Evolutionary conservation across 1,139 yeast genomes (phyloP).

Genomic region (Zygoascus meyerae): DNA sequence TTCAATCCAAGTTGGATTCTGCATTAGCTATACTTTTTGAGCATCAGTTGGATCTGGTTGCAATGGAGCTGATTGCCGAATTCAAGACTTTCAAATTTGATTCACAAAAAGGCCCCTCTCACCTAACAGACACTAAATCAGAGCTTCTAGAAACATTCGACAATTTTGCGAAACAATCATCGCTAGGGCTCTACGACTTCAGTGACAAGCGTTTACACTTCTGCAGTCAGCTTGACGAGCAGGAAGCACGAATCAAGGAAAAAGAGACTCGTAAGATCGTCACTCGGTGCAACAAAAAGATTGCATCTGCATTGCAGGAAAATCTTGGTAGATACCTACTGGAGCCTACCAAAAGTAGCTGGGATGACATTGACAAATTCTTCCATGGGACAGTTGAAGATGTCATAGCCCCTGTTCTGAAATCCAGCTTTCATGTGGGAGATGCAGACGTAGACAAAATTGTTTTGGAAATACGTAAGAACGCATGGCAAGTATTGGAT

Average conservation of each 20-base stretch:
- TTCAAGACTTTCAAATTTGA: conserved; percentile 23
- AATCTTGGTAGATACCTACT: conserved; percentile 29
- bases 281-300: conserved; percentile 26
- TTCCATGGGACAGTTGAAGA: conserved; percentile 42
- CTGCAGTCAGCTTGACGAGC: conserved; percentile 27
- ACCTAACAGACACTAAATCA: conserved; percentile 18
- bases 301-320: conserved; percentile 27
- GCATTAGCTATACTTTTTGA: conserved; percentile 38
- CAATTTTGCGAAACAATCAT: conserved; percentile 22
- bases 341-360: conserved; percentile 46
- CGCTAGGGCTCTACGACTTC: conserved; percentile 23
- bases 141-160: conserved; percentile 19
- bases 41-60: conserved; percentile 36
- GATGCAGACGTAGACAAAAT: conserved; percentile 41
- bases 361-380: conserved; percentile 53
- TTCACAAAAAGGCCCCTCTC: conserved; percentile 11
- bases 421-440: conserved; percentile 62
- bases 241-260: conserved; percentile 29
- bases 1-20: conserved; percentile 35
- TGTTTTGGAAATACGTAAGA: conserved; percentile 41
- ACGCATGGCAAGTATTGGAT: conserved; percentile 63
- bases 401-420: conserved; percentile 31
- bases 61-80: conserved; percentile 27
- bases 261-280: conserved; percentile 32
- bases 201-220: conserved; percentile 22